These are phyloP conservation scores for Boletus sp. DNA, from an alignment of 1,284 basidiomycete species.

Conservation along the genomic window DNA sequence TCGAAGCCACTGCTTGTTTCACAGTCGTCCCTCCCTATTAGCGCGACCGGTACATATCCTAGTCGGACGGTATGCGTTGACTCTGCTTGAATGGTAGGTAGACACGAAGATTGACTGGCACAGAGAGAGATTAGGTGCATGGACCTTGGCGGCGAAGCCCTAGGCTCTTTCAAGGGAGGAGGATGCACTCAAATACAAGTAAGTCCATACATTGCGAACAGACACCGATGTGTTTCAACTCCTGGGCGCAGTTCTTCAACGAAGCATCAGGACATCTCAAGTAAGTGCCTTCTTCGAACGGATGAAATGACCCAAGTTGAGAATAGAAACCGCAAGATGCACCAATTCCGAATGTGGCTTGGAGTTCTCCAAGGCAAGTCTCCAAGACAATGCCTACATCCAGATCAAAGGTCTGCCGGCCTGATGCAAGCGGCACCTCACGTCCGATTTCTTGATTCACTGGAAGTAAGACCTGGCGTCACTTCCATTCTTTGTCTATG, in stretches of 20 bases:
- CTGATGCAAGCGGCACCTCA: conserved; percentile 17
- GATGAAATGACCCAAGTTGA: conserved; percentile 11
- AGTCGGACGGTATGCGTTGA: conserved; percentile 32
- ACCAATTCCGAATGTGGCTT: conserved; percentile 39
- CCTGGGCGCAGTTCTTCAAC: conserved; percentile 39
- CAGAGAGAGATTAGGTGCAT: conserved; percentile 45
- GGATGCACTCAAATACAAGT: conserved; percentile 46
- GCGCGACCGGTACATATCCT: conserved; percentile 33
- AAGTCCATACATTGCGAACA: conserved; percentile 12
- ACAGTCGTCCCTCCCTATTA: conserved; percentile 14
- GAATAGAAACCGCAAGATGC: conserved; percentile 29
- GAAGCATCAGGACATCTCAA: conserved; percentile 38
- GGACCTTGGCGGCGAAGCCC: conserved; percentile 41
- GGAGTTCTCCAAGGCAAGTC: conserved; percentile 41
- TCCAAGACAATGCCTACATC: conserved; percentile 42
- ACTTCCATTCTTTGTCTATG: conserved; percentile 7
- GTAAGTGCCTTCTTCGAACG: conserved; percentile 26
- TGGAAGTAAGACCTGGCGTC: conserved; percentile 25
- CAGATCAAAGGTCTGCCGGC: conserved; percentile 38
- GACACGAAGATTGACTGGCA: conserved; percentile 11
- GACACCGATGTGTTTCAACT: conserved; percentile 9
- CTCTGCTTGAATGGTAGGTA: background rate
- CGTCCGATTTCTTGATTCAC: conserved; percentile 5
- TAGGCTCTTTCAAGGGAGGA: conserved; percentile 42
- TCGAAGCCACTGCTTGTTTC: conserved; percentile 5